phyloP scores from a whole-genome alignment of 2,329 filamentous ascomycete genomes.

The Cercospora berteroae region DNA sequence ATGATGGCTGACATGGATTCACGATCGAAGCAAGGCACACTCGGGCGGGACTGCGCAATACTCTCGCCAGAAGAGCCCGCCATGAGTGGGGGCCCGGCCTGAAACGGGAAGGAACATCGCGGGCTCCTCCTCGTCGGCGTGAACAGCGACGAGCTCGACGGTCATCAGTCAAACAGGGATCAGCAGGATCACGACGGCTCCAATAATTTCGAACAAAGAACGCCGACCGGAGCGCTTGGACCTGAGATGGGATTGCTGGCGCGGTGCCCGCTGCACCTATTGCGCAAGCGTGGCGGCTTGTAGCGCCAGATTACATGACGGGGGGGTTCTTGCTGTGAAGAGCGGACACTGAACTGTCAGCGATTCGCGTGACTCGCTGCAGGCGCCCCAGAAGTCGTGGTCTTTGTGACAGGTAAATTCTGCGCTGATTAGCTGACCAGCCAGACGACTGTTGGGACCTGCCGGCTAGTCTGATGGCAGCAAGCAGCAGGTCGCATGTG shows the following conservation, averaged over 20 bases:
- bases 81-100: slow-evolving; percentile 12
- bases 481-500: slow-evolving; percentile 30
- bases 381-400: slow-evolving; percentile 25
- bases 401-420: slow-evolving; percentile 35
- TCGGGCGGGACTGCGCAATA: slow-evolving; percentile 23
- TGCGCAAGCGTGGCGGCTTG: slow-evolving; percentile 32
- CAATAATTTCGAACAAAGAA: slow-evolving; percentile 14
- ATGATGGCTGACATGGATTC: slow-evolving; percentile 32
- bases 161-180: slow-evolving; percentile 17
- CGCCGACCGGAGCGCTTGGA: slow-evolving; percentile 16
- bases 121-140: slow-evolving; percentile 10
- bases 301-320: slow-evolving; percentile 19
- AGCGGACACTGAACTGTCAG: slow-evolving; percentile 30
- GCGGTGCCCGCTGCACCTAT: slow-evolving; percentile 29
- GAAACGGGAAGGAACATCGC: slow-evolving; percentile 20
- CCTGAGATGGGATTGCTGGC: slow-evolving; percentile 12
- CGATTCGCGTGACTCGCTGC: slow-evolving; percentile 34
- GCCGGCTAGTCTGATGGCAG: slow-evolving; percentile 28
- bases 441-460: slow-evolving; percentile 27
- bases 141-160: slow-evolving; percentile 18
- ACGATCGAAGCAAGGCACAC: slow-evolving; percentile 32
- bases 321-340: slow-evolving; percentile 6
- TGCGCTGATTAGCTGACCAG: slow-evolving; percentile 21
- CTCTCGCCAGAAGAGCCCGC: slow-evolving; percentile 16
- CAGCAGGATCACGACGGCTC: slow-evolving; percentile 12